Base-by-base conservation (phyloP, 1,284 basidiomycete genomes). In the Singerocomus rubriflavus region DNA sequence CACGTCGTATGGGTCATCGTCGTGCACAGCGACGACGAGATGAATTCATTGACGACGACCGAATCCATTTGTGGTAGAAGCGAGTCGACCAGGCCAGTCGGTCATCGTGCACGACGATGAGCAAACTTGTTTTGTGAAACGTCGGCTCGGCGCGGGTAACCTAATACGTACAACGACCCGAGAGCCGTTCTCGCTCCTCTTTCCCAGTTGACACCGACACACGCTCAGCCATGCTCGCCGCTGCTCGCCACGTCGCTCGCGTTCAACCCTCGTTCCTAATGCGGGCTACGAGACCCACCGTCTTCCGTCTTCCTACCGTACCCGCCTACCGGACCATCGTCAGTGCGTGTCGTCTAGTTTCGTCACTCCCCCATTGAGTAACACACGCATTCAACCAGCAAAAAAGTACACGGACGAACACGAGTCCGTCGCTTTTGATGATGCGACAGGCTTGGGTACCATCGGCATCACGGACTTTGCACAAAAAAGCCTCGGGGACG, bases 401-500 rank as follows among this genome's bases (percentile, higher is more conserved):
- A 90, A 85, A 71, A 80, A 78, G 60, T 98, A 86, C 75, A 94
- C 95, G 74, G 74, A 75, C 52, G 95, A 98, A 59, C 97, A 99
- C 72, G 96, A 99, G 75, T 84, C 87, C 64, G 81, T 98, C 53
- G 71, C 78, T 32, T 92, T 84, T 68, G 94, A 99, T 69, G 81
- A 89, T 54, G 69, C 73, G 43, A 91, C 88, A 39, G 85, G 88
- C 51, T 63, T 94, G 45, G 97, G 93, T 37, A 88, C 81, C 8
- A 79, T 99, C 38, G 85, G 85, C 39, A 94, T 99, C 68, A 98
- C 97, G 17, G 79, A 98, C 69, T 91, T 98, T 68, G 96, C 96
- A 5, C 94, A 98, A 70, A 12, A 45, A 17, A 85, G 88, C 45
- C 80, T 99, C 4, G 97, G 96, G 26, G 97, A 99, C 70, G 93